Percentiles rank a stretch among this genome's conserved stretches.
phyloP scores from a whole-genome alignment of 257 asterid genomes.

The Osmanthus fragrans region DNA sequence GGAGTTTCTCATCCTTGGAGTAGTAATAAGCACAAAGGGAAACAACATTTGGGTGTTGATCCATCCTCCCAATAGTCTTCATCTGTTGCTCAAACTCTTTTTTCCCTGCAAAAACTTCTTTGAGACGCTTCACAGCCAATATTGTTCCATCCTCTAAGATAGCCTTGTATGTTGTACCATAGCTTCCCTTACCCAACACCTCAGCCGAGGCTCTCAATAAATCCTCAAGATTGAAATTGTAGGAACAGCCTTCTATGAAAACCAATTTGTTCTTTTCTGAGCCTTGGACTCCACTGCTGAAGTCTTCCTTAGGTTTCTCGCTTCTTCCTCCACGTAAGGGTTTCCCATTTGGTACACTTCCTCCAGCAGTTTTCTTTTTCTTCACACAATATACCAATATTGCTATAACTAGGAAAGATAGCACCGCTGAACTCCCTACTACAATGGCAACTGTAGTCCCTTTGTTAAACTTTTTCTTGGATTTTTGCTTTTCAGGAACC shows the following conservation, averaged over 20 bases:
- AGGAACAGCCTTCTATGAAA: conserved; percentile 49
- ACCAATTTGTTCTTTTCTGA: conserved; percentile 64
- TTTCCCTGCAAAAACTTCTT: conserved; percentile 54
- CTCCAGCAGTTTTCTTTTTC: conserved; percentile 30
- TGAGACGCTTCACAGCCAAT: conserved; percentile 66
- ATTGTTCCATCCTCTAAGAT: conserved; percentile 63
- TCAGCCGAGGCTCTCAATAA: conserved; percentile 77
- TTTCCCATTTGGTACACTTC: conserved; percentile 33
- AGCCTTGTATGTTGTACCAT: conserved; percentile 71
- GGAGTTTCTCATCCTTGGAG: conserved; percentile 72
- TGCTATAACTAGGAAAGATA: conserved; percentile 31
- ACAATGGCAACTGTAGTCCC: conserved; percentile 50
- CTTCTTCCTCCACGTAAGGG: conserved; percentile 23
- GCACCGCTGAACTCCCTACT: conserved; percentile 41
- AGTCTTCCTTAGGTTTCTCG: conserved; percentile 50
- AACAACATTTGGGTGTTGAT: conserved; percentile 55
- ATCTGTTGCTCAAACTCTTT: conserved; percentile 71
- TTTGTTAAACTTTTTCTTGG: conserved; percentile 44
- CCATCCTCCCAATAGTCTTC: conserved; percentile 49
- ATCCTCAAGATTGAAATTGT: conserved; percentile 69
- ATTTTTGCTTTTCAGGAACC: conserved; percentile 30
- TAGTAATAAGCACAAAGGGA: conserved; percentile 67
- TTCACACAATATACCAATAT: conserved; percentile 35
- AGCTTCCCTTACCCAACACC: conserved; percentile 70
- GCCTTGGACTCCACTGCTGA: conserved; percentile 60